These are phyloP conservation scores for Colletotrichum noveboracense DNA, from an alignment of 2,329 filamentous ascomycete species.

Conservation along the genomic window DNA sequence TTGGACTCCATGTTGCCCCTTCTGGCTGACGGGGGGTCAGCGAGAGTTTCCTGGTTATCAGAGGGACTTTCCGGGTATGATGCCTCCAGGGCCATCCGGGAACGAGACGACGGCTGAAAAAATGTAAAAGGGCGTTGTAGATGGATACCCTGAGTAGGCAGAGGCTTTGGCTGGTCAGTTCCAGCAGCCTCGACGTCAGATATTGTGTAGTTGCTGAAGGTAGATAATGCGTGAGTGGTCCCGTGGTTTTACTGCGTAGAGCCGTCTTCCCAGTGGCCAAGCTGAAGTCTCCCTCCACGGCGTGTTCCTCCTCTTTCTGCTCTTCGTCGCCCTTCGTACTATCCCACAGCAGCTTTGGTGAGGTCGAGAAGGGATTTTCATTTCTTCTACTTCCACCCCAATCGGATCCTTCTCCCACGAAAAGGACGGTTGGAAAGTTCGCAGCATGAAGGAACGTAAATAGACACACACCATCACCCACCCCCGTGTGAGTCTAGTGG, in stretches of 20 bases:
- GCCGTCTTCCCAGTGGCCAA: neutral
- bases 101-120: neutral
- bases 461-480: neutral
- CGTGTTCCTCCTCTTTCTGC: neutral
- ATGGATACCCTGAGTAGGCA: neutral
- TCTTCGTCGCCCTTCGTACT: neutral
- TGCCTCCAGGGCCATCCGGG: neutral
- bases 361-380: neutral
- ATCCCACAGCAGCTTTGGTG: neutral
- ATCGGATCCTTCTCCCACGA: neutral
- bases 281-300: neutral
- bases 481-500: neutral
- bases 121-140: neutral
- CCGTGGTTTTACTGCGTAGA: neutral
- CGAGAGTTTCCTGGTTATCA: neutral
- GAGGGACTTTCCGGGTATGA: neutral
- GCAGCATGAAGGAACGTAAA: neutral
- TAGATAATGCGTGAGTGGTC: neutral
- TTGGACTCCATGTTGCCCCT: neutral
- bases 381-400: neutral
- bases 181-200: neutral
- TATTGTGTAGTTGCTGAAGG: neutral
- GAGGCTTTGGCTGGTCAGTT: neutral
- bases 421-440: neutral
- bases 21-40: neutral